Evolutionary conservation across 2,329 filamentous ascomycete species (phyloP), one percentile per base, ranked within the genome.

Genomic region (Pyrenophora graminea): DNA sequence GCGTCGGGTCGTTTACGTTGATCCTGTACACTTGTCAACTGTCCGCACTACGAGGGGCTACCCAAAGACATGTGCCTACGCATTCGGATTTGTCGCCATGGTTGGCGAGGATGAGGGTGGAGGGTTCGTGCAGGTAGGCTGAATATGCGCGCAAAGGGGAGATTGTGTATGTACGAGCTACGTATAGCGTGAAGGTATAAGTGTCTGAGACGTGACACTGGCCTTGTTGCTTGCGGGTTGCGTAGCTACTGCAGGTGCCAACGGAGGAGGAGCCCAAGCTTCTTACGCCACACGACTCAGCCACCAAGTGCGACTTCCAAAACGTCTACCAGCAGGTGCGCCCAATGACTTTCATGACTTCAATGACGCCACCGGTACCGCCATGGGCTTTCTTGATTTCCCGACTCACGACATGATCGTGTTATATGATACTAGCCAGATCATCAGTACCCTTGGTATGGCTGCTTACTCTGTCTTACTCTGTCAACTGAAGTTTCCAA

Each of bases 1-100:
- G 79, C 60, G 80, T 80, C 21, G 85, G 85, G 67, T 88, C 85
- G 71, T 88, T 88, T 55, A 88, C 85, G 72, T 88, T 88, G 74
- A 88, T 86, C 65, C 85, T 88, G 70, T 62, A 59, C 36, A 21
- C 30, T 31, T 42, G 59, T 73, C 63, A 73, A 66, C 63, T 61
- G 52, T 66, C 48, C 23, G 45, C 44, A 39, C 33, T 51, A 45
- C 51, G 56, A 59, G 54, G 54, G 59, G 56, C 49, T 45, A 21
- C 44, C 38, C 45, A 39, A 46, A 13, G 42, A 55, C 54, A 56
- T 62, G 51, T 49, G 66, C 71, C 39, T 68, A 75, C 73, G 73
- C 72, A 69, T 72, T 72, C 52, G 73, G 71, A 58, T 72, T 74
- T 51, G 68, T 64, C 67, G 72, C 69, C 73, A 74, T 75, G 60